These are phyloP conservation scores for Triadica sebifera DNA, from an alignment of 345 rosid genomes.

Conservation along the genomic window DNA sequence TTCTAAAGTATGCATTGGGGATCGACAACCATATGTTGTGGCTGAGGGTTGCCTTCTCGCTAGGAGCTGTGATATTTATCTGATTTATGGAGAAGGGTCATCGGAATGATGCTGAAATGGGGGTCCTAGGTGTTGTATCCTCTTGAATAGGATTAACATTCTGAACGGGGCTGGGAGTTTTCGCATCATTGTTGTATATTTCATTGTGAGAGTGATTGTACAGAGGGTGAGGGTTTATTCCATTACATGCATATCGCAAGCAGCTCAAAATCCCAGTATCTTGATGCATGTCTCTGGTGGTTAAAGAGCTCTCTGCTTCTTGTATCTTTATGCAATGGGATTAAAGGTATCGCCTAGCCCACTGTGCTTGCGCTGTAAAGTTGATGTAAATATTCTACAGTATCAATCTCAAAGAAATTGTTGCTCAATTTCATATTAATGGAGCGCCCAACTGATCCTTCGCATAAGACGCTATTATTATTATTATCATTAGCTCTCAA, in stretches of 20 bases:
- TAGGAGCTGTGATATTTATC: neutral
- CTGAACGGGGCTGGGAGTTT: constrained; percentile 24
- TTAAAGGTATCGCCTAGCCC: constrained; percentile 17
- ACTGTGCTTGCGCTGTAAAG: constrained; percentile 34
- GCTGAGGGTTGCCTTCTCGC: constrained; percentile 20
- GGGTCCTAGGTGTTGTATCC: neutral
- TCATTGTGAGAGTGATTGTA: constrained; percentile 47
- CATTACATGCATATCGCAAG: constrained; percentile 21
- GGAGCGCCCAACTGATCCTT: neutral
- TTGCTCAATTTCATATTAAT: neutral
- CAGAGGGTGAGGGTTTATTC: constrained; percentile 37
- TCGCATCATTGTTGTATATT: constrained; percentile 47
- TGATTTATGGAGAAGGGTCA: constrained; percentile 11
- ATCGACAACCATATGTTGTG: constrained; percentile 1
- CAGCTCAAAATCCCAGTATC: neutral
- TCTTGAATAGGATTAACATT: neutral
- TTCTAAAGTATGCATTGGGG: constrained; percentile 15
- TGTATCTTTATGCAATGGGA: constrained; percentile 16
- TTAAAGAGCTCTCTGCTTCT: constrained; percentile 6
- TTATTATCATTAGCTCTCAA: neutral
- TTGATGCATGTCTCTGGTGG: neutral
- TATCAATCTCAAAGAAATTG: constrained; percentile 12
- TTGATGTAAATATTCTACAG: constrained; percentile 35
- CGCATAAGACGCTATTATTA: neutral
- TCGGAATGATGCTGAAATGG: constrained; percentile 12